Evolutionary conservation across 2,329 filamentous ascomycete species (phyloP).

Genomic region (Alternaria dauci): DNA sequence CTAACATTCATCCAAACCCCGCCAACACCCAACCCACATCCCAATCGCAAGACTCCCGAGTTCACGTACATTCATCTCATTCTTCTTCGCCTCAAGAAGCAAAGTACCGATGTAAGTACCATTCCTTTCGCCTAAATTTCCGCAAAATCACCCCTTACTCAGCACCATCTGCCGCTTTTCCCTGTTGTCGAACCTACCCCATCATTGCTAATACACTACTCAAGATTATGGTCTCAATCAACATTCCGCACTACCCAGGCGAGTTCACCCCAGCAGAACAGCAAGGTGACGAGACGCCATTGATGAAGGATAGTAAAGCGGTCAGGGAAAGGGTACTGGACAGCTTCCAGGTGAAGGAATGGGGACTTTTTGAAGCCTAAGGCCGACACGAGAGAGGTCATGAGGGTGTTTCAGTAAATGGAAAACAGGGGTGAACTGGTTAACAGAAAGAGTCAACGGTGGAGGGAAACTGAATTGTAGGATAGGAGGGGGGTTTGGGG

Average conservation of each 20-base stretch:
- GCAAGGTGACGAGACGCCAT: constrained; percentile 64
- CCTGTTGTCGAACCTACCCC: background rate
- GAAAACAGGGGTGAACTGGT: background rate
- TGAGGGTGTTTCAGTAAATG: background rate
- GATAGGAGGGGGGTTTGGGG: background rate
- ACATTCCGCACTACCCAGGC: constrained; percentile 82
- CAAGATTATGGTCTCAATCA: constrained; percentile 78
- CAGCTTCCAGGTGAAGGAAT: constrained; percentile 81
- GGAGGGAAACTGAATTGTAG: background rate
- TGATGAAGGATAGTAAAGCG: constrained; percentile 68
- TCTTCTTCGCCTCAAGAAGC: constrained; percentile 76
- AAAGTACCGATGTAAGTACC: constrained; percentile 69
- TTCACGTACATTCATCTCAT: constrained; percentile 81
- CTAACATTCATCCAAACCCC: constrained; percentile 68
- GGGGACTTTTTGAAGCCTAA: constrained; percentile 70
- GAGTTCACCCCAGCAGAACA: constrained; percentile 73
- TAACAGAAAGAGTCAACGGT: background rate
- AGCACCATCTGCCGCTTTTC: background rate
- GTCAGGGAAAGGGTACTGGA: constrained; percentile 76
- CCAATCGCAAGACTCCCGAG: constrained; percentile 50
- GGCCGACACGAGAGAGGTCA: background rate
- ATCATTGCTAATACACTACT: background rate
- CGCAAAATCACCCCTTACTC: background rate
- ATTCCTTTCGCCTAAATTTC: background rate
- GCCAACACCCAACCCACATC: constrained; percentile 44